Evolutionary conservation across 23 red algal genomes (phyloP), one percentile per base, ranked within the genome.

Genomic region (Gracilaria caudata): DNA sequence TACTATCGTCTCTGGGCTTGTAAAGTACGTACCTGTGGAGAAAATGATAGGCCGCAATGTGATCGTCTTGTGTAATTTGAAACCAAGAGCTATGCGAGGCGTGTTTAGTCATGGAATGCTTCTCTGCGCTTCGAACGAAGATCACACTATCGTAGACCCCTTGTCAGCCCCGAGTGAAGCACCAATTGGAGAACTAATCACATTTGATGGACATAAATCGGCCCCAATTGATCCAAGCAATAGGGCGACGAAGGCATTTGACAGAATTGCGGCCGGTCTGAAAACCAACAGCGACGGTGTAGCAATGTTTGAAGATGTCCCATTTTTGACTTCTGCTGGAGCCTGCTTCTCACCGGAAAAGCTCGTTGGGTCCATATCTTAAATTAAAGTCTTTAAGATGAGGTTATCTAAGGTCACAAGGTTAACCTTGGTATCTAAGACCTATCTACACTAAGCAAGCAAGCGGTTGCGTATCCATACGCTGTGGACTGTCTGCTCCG

Each of bases 231-330:
- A 77, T 38, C 79, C 94, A 4, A 81, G 94, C 40, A 96, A 96
- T 57, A 73, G 94, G n/a, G 94, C 86, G n/a, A 86, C 79, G 17
- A 96, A 96, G 66, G 94, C 94, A 1, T 96, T 96, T 82, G 94
- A 96, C 70, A 79, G 87, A 41, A 73, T 96, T 10, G 80, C 56
- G 16, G 51, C 37, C 23, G 82, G 77, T 12, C 43, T 96, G 30
- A 73, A 63, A 26, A 96, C 94, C 13, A 57, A 81, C 46, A 25
- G 51, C 34, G 64, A 77, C 12, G 94, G 94, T 7, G 84, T 96
- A 14, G 94, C 94, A 6, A 80, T 82, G 79, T 96, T 78, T 73
- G 76, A 91, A 71, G 81, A 87, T 53, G 89, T 92, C n/a, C 65
- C 82, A 24, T 94, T 94, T 74, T n/a, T 19, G 33, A 86, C 84